Evolutionary conservation across 1,284 basidiomycete genomes (phyloP), one percentile per base, ranked within the genome.

Genomic region (Melampsora allii-populina): DNA sequence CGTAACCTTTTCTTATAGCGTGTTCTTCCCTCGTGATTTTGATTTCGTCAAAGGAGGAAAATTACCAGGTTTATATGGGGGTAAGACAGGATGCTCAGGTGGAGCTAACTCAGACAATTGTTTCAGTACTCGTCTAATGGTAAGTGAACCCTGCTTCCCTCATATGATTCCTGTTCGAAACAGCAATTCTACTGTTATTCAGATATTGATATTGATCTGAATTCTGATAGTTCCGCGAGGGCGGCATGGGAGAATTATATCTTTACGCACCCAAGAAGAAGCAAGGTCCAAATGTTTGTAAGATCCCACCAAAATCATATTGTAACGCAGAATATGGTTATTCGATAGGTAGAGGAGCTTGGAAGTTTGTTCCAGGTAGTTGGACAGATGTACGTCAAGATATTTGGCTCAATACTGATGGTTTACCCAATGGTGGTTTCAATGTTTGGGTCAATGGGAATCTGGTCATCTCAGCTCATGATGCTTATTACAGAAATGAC

Each of bases 161-260:
- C 29, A 56, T 12, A 56, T 2, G 7, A 56, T 4, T n/a, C 24
- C 29, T 53, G 4, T 27, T 27, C 50, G 10, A n/a, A 53, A 53
- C 1, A n/a, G 2, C 3, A 29, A 21, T 7, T 24, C 5, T 29
- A 21, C 29, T 56, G 14, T 21, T 10, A 56, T 19, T 56, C 7
- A 56, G 10, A 24, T 10, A 10, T 21, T 56, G 9, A 17, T 24
- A 7, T 2, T 21, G 14, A 56, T 29, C 17, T 29, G 10, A 9
- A 14, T 56, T 21, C n/a, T 56, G 9, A 24, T 29, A 56, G 53
- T 56, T 56, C 14, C 53, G 81, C 39, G 48, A 77, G 1, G 76
- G 78, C 3, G 78, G 79, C n/a, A 76, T 74, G 9, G 82, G 82
- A 2, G 82, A 82, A 66, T 81, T 91, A 33, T 91, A 91, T 79